Conservation (phyloP, 345 rosid species). For the Raphanus raphanistrum region DNA sequence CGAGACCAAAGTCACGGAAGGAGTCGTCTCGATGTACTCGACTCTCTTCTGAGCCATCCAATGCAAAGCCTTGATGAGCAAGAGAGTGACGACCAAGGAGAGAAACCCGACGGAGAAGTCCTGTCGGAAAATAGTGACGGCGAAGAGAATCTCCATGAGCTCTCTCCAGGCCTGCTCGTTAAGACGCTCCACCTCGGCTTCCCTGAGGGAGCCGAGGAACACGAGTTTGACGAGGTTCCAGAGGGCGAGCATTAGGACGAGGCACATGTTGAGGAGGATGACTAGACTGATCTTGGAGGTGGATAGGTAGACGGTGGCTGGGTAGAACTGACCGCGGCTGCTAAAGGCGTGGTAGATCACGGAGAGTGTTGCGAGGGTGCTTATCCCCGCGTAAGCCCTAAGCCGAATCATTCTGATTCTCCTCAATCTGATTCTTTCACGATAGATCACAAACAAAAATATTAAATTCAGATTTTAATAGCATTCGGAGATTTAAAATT, state of each 20-base stretch:
- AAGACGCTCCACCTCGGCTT: constrained; percentile 91
- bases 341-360: constrained; percentile 79
- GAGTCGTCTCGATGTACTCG: constrained; percentile 94
- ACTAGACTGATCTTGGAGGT: constrained; percentile 83
- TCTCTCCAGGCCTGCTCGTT: constrained; percentile 96
- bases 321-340: constrained; percentile 86
- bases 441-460: background rate
- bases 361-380: constrained; percentile 56
- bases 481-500: too few relatives aligned
- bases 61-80: constrained; percentile 81
- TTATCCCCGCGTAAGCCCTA: constrained; percentile 66
- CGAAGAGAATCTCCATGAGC: constrained; percentile 93
- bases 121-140: constrained; percentile 86
- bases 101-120: constrained; percentile 81
- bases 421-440: constrained; percentile 5
- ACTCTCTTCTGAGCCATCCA: constrained; percentile 98
- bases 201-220: constrained; percentile 90
- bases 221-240: constrained; percentile 77
- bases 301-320: constrained; percentile 79
- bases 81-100: constrained; percentile 75
- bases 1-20: constrained; percentile 66
- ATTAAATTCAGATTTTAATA: background rate
- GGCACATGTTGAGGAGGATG: constrained; percentile 85
- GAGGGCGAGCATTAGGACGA: constrained; percentile 67
- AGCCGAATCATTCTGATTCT: constrained; percentile 62